Base-by-base conservation (phyloP, 495 filamentous ascomycete genomes). In the Wilcoxina mikolae region DNA sequence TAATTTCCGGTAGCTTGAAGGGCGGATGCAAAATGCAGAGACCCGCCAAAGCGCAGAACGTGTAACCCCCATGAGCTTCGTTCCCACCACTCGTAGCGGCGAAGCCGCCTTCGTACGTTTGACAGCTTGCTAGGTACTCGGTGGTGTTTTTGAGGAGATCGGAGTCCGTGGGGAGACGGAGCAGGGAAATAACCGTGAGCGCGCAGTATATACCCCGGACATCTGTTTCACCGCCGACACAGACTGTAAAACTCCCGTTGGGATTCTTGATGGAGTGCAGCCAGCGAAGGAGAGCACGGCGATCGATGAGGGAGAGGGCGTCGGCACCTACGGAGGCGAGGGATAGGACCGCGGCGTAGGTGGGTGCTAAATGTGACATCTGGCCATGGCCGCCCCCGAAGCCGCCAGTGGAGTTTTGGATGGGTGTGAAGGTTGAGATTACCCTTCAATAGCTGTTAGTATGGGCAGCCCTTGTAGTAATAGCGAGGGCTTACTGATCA, bases 331-430 rank as follows among this genome's bases (percentile, higher is more conserved):
- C 83, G 56, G 85, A 78, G 1, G 80, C 78, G 26, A 96, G 72
- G 7, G 82, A 75, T 18, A 96, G 72, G 7, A 95, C 71, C 26
- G 82, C 77, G 17, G 87, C 84, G 72, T 96, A 98, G 0, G 81
- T 83, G n/a, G 84, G 76, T 22, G 90, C 90, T 57, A 86, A 70
- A 68, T 98, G 91, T 11, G 86, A 87, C 56, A 76, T 72, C 65
- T 96, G 93, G 39, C 88, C 84, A 68, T 84, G 81, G n/a, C 91
- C 89, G 45, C 91, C 91, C 24, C 91, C 93, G 68, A 95, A 95
- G 4, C 91, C 91, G 5, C 91, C 91, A 15, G 72, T 74, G 26
- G 72, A 63, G 66, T 96, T 91, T 69, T 95, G 93, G 67, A 88
- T 80, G 10, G 84, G 75, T 26, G 73, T 72, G 20, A 91, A 78